A percentile compares a stretch with the other conserved stretches of the same genome.
phyloP scores from a whole-genome alignment of 495 filamentous ascomycete genomes.

The Lepraria neglecta region DNA sequence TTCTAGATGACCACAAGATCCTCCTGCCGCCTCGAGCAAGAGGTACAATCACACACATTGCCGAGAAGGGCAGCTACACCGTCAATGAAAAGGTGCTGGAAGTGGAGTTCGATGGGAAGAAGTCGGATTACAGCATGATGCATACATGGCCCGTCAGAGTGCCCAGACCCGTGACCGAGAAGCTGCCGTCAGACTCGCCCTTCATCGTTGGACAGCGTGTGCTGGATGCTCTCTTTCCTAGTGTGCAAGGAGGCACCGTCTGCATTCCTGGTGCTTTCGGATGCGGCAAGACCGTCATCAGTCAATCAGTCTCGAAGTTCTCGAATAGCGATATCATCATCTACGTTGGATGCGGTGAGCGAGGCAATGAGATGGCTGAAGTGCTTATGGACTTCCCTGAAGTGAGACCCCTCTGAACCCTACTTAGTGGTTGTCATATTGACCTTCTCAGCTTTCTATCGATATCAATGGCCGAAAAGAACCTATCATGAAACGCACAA shows the following conservation, averaged over 20 bases:
- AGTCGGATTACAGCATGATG: constrained; percentile 92
- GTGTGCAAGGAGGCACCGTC: constrained; percentile 93
- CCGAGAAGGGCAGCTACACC: constrained; percentile 83
- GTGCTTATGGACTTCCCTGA: constrained; percentile 99
- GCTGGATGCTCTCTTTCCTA: constrained; percentile 94
- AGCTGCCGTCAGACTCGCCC: constrained; percentile 75
- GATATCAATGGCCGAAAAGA: constrained; percentile 86
- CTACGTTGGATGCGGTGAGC: constrained; percentile 97
- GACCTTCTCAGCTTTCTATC: constrained; percentile 63
- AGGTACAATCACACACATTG: constrained; percentile 86
- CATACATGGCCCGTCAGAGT: constrained; percentile 99
- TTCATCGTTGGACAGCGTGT: constrained; percentile 96
- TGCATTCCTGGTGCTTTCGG: constrained; percentile 98
- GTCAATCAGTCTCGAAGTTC: constrained; percentile 96
- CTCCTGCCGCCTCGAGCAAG: constrained; percentile 84
- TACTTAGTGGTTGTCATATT: background rate
- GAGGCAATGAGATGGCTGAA: constrained; percentile 99
- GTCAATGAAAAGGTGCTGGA: constrained; percentile 93
- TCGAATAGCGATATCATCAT: constrained; percentile 99
- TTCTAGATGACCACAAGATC: constrained; percentile 92
- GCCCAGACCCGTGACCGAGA: constrained; percentile 83
- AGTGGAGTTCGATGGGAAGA: constrained; percentile 94
- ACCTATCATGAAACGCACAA: constrained; percentile 99
- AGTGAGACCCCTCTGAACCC: constrained; percentile 1
- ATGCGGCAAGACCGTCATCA: constrained; percentile 99